Evolutionary conservation across 1,284 basidiomycete species (phyloP), one percentile per base, ranked within the genome.

Genomic region (Cutaneotrichosporon dermatis): DNA sequence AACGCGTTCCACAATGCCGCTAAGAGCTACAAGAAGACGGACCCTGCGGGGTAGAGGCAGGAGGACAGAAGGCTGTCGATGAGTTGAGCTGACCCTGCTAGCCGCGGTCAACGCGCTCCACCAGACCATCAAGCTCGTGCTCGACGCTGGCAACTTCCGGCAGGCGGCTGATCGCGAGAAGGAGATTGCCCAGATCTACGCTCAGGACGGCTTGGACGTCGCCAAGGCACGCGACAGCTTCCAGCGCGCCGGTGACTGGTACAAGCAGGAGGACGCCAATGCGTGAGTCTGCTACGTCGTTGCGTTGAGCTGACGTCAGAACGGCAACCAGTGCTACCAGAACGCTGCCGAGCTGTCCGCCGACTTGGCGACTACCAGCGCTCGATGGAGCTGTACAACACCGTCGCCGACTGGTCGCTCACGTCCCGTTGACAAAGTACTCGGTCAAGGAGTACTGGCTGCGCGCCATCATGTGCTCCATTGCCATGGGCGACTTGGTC

Each of bases 401-500:
- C 89, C 70, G 93, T 99, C 49, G 96, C 94, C 2, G 84, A 89
- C 64, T 87, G 90, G 76, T 91, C 89, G 13, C 80, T 99, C 51
- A 82, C 82, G 3, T 92, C 89, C 83, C 88, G 15, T 80, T 99
- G 68, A 99, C 96, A n/a, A 92, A 92, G 78, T 99, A 97, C 81
- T 93, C 90, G 65, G 95, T 98, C 69, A 99, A 98, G 80, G 95
- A 99, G 72, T 97, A 96, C 76, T 98, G 92, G 88, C 82, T 99
- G 48, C 85, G 88, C 68, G 85, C 93, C 2, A 86, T 86, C 39
- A 80, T 99, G 34, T 99, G 95, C 74, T 90, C 90, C 43, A 82
- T 98, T 57, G 95, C 93, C 15, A 88, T 90, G 83, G 84, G 84
- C 62, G 94, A 97, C 71, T 80, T 86, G 53, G 86, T 95, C n/a